A percentile compares a stretch with the other conserved stretches of the same genome.
Conservation (phyloP, 73 alveolate species). For the Tetrahymena thermophila region DNA sequence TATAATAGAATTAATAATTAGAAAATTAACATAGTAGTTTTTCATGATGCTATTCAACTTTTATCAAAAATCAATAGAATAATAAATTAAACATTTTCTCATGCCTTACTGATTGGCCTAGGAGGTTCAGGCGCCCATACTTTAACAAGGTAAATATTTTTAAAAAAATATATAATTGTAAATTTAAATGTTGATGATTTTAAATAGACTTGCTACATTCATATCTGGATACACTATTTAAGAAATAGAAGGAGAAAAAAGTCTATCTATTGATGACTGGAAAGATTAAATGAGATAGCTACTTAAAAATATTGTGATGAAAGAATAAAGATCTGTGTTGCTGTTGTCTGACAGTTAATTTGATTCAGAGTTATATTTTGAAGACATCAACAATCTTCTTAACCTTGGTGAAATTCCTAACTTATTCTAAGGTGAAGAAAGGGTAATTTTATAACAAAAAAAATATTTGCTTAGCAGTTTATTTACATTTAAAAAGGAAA, state of each 20-base stretch:
- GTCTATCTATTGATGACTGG: conserved; percentile 76
- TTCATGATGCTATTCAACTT: conserved; percentile 79
- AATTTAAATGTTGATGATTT: neutral
- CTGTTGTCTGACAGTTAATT: conserved; percentile 73
- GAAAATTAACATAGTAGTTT: conserved; percentile 71
- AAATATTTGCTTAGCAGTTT: neutral
- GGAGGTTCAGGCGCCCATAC: conserved; percentile 73
- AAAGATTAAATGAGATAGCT: conserved; percentile 75
- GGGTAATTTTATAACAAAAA: neutral
- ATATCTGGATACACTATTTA: conserved; percentile 70
- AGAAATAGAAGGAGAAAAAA: conserved; percentile 77
- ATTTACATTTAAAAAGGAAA: conserved; percentile 3
- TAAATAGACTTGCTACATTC: conserved; percentile 37
- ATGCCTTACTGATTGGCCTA: conserved; percentile 78
- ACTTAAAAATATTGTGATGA: conserved; percentile 66
- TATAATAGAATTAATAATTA: conserved; percentile 3
- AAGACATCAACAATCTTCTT: conserved; percentile 77
- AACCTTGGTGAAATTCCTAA: conserved; percentile 90
- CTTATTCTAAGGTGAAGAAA: conserved; percentile 80
- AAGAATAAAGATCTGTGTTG: conserved; percentile 72
- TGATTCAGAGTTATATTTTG: conserved; percentile 69
- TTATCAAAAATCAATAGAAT: conserved; percentile 74
- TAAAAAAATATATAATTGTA: neutral
- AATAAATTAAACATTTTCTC: conserved; percentile 73
- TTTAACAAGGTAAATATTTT: conserved; percentile 50